Evolutionary conservation across 2,329 filamentous ascomycete genomes (phyloP), one percentile per base, ranked within the genome.

Genomic region (Pseudogymnoascus sp.): DNA sequence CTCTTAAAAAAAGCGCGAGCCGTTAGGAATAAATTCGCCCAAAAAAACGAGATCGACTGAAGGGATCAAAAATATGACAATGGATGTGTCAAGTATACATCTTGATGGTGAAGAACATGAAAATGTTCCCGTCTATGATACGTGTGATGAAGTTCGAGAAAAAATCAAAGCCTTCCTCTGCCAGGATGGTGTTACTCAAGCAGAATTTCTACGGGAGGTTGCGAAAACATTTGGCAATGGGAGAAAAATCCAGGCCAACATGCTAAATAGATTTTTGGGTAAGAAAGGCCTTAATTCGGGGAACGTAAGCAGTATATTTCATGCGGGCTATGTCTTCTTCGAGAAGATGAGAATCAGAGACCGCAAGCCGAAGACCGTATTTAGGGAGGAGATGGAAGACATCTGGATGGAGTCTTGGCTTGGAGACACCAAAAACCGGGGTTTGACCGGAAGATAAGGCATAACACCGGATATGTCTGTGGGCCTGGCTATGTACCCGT

Each of bases 291-390:
- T 74, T 0, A 71, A 71, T 10, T 71, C 73, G 1, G 81, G 81
- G 3, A 79, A 79, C 58, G 78, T 74, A 4, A 78, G 72, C 58
- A 64, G 65, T 9, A 72, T 79, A 2, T 84, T 77, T 67, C 83
- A 84, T 65, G 77, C 76, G 2, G 75, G 74, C 0, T 85, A 84
- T 67, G 76, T 83, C 17, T 84, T 79, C 68, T 85, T 85, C 66
- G 82, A 85, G 72, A 85, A 85, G 74, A 64, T 80, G 65, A 72
- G 82, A 13, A 70, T 85, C 61, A 75, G 75, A 66, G 74, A 81
- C 59, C 72, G 73, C 0, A 83, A 80, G 70, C 72, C 77, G 44
- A 84, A 84, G 73, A 75, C 70, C 15, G 76, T 79, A 67, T 76
- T 78, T 67, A 72, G 82, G 10, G 58, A 74, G 64, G 77, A 80